A percentile compares a stretch with the other conserved stretches of the same genome.
These are phyloP conservation scores for Brassica cretica DNA, from an alignment of 345 rosid genomes.

Conservation along the genomic window DNA sequence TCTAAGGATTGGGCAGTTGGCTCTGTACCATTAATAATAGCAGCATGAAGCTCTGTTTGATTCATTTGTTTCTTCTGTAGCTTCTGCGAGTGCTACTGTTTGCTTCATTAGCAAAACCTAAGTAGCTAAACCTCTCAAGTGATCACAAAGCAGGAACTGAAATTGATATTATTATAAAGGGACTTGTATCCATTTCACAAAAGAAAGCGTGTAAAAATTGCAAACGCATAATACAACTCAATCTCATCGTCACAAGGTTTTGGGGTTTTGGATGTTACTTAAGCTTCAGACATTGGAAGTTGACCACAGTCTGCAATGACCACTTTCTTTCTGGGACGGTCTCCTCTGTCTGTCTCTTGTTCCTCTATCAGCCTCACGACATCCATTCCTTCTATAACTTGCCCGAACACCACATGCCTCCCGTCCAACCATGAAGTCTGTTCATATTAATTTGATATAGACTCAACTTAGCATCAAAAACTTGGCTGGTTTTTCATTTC, in stretches of 20 bases:
- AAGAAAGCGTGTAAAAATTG: slow-evolving; percentile 16
- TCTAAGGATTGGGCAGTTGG: background rate
- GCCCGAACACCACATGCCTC: slow-evolving; percentile 97
- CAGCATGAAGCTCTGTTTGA: background rate
- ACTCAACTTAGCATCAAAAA: background rate
- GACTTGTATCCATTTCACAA: slow-evolving; percentile 2
- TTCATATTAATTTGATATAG: slow-evolving; percentile 17
- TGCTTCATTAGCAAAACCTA: background rate
- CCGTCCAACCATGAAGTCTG: slow-evolving; percentile 97
- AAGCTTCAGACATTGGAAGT: slow-evolving; percentile 69
- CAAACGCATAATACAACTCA: slow-evolving; percentile 16
- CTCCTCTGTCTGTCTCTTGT: slow-evolving; percentile 92
- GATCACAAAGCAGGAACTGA: slow-evolving; percentile 5
- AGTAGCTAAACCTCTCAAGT: background rate
- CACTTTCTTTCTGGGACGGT: slow-evolving; percentile 87
- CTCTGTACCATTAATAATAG: slow-evolving; percentile 16
- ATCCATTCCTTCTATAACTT: slow-evolving; percentile 95
- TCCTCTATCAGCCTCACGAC: slow-evolving; percentile 67
- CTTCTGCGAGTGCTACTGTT: background rate
- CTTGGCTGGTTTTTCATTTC: background rate
- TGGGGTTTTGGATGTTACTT: slow-evolving; percentile 18
- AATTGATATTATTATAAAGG: slow-evolving; percentile 13
- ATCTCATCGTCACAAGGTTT: slow-evolving; percentile 5
- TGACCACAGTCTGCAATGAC: slow-evolving; percentile 86
- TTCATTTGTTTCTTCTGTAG: background rate